Base-by-base conservation (phyloP, 495 filamentous ascomycete genomes). In the Annulohypoxylon stygium region DNA sequence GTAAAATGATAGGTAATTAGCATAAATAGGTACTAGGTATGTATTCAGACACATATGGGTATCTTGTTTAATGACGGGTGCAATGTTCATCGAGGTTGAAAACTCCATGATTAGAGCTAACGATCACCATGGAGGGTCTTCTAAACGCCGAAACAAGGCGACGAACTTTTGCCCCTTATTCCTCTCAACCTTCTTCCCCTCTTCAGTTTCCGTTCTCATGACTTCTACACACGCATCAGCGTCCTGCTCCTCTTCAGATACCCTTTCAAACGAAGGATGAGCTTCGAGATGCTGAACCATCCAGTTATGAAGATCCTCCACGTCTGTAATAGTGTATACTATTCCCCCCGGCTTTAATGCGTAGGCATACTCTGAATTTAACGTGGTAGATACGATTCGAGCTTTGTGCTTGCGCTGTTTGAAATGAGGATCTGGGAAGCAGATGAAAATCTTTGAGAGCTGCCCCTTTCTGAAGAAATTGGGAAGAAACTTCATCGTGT, bases 401-500 rank as follows among this genome's bases (percentile, higher is more conserved):
- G 94, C 93, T 81, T 98, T 99, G 82, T 97, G 97, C 83, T 99
- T 99, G 58, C 95, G 89, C 25, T 91, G 88, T 83, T 99, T 99
- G 85, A 99, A 99, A 80, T 99, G 96, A 69, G 96, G 96, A 77
- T 99, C 96, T 0, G 96, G 96, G 82, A 99, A 99, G 84, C 96
- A 98, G 77, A 99, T 92, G 80, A 98, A 99, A 78, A 97, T 92
- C 79, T 94, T 95, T 62, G 86, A 87, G 33, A 99, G 89, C 78
- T 97, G 92, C 26, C 75, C 79, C 75, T 88, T 91, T 60, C 79
- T 82, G 84, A 98, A 98, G 86, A 97, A 97, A 79, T 98, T 97
- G 45, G 96, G 95, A 14, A 98, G 83, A 83, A 98, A 98, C 74
- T 98, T 98, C 96, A 99, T 99, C 12, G 93, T 93, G 84, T 99